A percentile compares a stretch with the other conserved stretches of the same genome.
These are phyloP conservation scores for Phallus indusiatus DNA, from an alignment of 768 basidiomycete genomes.

Conservation along the genomic window DNA sequence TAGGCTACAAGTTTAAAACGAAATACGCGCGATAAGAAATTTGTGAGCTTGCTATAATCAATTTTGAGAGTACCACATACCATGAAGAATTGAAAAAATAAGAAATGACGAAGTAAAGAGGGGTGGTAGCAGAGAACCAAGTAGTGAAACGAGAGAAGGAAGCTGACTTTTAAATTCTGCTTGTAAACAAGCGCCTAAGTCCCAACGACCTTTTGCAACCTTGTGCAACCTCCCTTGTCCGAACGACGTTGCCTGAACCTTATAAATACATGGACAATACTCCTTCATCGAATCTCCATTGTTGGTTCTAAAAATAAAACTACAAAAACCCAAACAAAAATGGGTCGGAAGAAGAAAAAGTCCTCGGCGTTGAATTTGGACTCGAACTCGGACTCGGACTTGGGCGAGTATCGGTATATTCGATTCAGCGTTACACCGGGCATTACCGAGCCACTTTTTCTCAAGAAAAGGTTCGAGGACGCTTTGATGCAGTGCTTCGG, in stretches of 20 bases:
- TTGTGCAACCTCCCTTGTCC: too few relatives aligned
- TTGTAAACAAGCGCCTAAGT: too few relatives aligned
- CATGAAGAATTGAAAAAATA: neutral
- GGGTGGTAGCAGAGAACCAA: neutral
- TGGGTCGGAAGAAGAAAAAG: too few relatives aligned
- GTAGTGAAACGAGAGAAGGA: neutral
- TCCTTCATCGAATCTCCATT: too few relatives aligned
- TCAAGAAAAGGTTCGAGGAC: conserved; percentile 50
- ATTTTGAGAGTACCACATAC: neutral
- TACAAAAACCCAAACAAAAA: too few relatives aligned
- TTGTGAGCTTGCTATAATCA: neutral
- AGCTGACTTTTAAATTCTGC: neutral
- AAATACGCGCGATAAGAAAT: too few relatives aligned
- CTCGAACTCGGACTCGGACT: neutral
- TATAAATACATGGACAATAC: too few relatives aligned
- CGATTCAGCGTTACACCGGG: conserved; percentile 34
- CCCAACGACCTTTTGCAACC: too few relatives aligned
- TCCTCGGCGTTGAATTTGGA: too few relatives aligned
- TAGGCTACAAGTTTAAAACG: neutral
- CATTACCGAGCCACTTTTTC: conserved; percentile 30
- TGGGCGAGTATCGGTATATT: conserved; percentile 34
- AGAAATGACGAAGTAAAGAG: neutral
- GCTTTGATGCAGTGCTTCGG: conserved; percentile 48
- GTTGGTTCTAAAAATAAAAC: too few relatives aligned
- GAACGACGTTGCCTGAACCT: too few relatives aligned